Percentiles rank a stretch among this genome's conserved stretches.
phyloP scores from a whole-genome alignment of 1,139 yeast species.

The Geotrichum reessii region DNA sequence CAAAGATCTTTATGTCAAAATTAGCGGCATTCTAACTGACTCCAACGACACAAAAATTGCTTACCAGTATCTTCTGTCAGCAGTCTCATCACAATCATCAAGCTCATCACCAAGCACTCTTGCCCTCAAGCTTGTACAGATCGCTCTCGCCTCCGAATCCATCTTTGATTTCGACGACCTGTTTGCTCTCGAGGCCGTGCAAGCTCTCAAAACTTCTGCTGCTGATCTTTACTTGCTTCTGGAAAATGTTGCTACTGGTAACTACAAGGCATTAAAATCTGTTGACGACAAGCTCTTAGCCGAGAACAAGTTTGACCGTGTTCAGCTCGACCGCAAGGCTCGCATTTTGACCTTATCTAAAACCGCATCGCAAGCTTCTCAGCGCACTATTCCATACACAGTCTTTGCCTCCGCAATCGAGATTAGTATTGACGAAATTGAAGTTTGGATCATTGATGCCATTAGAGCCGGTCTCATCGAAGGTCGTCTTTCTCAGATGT shows the following conservation, averaged over 20 bases:
- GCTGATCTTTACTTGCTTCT: conserved; percentile 30
- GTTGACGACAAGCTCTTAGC: conserved; percentile 20
- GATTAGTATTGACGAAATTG: conserved; percentile 36
- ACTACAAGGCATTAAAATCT: conserved; percentile 24
- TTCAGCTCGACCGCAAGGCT: conserved; percentile 28
- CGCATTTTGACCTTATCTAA: conserved; percentile 30
- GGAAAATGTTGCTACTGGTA: conserved; percentile 34
- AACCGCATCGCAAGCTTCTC: conserved; percentile 26
- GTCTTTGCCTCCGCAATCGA: conserved; percentile 35
- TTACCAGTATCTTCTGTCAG: conserved; percentile 31
- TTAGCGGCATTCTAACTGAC: conserved; percentile 28
- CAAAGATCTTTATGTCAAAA: conserved; percentile 29
- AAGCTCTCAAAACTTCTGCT: conserved; percentile 24
- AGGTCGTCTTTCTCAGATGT: conserved; percentile 42
- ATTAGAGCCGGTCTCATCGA: conserved; percentile 41
- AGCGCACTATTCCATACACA: conserved; percentile 30
- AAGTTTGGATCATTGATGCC: conserved; percentile 41
- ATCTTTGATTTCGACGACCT: conserved; percentile 36
- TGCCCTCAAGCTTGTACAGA: conserved; percentile 26
- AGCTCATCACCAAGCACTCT: conserved; percentile 18
- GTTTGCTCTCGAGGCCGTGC: conserved; percentile 33
- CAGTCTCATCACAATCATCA: conserved; percentile 27
- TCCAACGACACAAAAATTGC: conserved; percentile 28
- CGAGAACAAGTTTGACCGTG: conserved; percentile 25
- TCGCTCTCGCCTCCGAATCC: conserved; percentile 29